Conservation (phyloP, 768 basidiomycete genomes). For the Mycena epipterygia region DNA sequence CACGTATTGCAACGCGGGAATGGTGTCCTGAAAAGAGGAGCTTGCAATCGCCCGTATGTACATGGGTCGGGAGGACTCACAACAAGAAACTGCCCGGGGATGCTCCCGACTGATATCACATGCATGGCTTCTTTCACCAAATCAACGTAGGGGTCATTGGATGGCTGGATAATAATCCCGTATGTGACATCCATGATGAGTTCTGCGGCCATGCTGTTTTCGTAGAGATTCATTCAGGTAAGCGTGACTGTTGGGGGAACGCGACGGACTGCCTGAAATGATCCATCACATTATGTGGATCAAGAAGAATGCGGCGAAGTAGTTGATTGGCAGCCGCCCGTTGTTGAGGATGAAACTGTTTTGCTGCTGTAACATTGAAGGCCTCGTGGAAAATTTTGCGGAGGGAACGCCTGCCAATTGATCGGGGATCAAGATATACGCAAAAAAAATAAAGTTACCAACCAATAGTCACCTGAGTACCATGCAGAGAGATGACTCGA, state of each 20-base stretch:
- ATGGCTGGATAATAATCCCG: conserved; percentile 40
- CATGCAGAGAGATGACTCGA: not conserved
- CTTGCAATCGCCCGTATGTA: not conserved
- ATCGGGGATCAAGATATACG: not conserved
- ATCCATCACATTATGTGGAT: conserved; percentile 43
- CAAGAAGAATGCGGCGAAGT: conserved; percentile 39
- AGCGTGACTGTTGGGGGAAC: too few relatives aligned
- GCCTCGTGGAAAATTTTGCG: conserved; percentile 43
- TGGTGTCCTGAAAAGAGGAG: not conserved
- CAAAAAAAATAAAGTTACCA: not conserved
- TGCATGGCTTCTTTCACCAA: conserved; percentile 42
- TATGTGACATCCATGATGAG: conserved; percentile 43
- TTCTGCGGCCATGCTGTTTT: conserved; percentile 39
- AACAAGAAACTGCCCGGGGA: conserved; percentile 48
- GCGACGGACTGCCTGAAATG: conserved; percentile 46
- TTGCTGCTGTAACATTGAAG: conserved; percentile 37
- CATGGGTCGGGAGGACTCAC: conserved; percentile 27
- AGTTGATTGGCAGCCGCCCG: conserved; percentile 39
- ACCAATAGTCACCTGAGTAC: conserved; percentile 35
- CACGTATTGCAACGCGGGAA: conserved; percentile 40
- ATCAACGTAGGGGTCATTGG: conserved; percentile 43
- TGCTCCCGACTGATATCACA: conserved; percentile 38
- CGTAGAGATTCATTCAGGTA: not conserved
- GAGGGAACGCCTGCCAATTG: conserved; percentile 38
- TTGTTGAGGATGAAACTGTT: conserved; percentile 39